Percentiles rank a stretch among this genome's conserved stretches.
phyloP scores from a whole-genome alignment of 768 basidiomycete species.

The Boletus huronensis region DNA sequence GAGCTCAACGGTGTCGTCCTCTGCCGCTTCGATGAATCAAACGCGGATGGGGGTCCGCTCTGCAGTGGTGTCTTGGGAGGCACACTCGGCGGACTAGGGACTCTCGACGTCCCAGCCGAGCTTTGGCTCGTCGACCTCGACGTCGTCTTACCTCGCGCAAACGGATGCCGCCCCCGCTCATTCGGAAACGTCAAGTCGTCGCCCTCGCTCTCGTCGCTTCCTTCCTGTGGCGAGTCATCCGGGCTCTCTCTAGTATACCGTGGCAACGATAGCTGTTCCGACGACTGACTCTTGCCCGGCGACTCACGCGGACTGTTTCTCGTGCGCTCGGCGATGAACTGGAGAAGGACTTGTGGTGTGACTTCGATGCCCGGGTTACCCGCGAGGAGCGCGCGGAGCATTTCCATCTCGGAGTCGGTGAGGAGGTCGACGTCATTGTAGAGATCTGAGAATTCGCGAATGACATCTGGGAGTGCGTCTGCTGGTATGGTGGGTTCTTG shows the following conservation, averaged over 20 bases:
- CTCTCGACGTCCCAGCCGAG: conserved; percentile 43
- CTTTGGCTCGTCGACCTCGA: conserved; percentile 60
- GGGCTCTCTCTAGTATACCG: conserved; percentile 29
- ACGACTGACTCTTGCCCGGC: conserved; percentile 17
- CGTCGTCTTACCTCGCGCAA: conserved; percentile 23
- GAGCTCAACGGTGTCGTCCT: conserved; percentile 60
- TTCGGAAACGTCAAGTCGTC: conserved; percentile 36
- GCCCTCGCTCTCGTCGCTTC: conserved; percentile 31
- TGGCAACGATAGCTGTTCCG: conserved; percentile 12
- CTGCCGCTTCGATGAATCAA: conserved; percentile 68
- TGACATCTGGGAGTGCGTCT: conserved; percentile 65
- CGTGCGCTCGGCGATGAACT: conserved; percentile 61
- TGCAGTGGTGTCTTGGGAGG: conserved; percentile 51
- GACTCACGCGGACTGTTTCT: conserved; percentile 35
- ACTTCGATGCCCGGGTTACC: conserved; percentile 62
- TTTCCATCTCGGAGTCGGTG: conserved; percentile 54
- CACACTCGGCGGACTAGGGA: conserved; percentile 50
- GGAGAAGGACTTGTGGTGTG: conserved; percentile 62
- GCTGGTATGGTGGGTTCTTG: conserved; percentile 68
- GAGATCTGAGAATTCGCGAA: conserved; percentile 57
- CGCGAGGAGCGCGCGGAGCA: conserved; percentile 56
- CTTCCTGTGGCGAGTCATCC: conserved; percentile 33
- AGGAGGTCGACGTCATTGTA: conserved; percentile 65
- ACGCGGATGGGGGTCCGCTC: conserved; percentile 48
- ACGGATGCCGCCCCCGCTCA: conserved; percentile 38